A percentile compares a stretch with the other conserved stretches of the same genome.
These are phyloP conservation scores for Kodamaea hsintzibuensis DNA, from an alignment of 805 yeast species.

Conservation along the genomic window DNA sequence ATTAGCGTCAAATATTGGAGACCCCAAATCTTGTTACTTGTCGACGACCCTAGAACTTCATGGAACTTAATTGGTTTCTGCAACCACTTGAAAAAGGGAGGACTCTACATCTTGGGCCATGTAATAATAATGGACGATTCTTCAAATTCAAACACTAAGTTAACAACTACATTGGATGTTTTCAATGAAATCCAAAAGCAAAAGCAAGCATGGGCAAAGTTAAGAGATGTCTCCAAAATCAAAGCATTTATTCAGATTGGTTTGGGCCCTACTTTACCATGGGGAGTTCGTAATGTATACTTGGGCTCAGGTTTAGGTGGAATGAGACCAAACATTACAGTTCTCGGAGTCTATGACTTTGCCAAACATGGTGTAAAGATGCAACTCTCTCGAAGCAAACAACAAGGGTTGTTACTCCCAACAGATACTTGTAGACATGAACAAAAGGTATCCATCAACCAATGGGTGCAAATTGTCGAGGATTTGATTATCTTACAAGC, in stretches of 20 bases:
- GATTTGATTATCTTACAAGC: constrained; percentile 86
- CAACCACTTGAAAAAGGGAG: constrained; percentile 94
- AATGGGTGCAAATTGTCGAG: constrained; percentile 92
- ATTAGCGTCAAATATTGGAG: constrained; percentile 96
- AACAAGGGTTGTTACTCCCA: constrained; percentile 46
- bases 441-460: constrained; percentile 62
- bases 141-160: constrained; percentile 5
- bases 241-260: constrained; percentile 95
- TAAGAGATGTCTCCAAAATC: constrained; percentile 73
- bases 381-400: constrained; percentile 22
- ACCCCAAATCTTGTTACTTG: constrained; percentile 86
- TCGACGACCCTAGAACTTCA: constrained; percentile 88
- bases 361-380: constrained; percentile 38
- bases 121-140: constrained; percentile 63
- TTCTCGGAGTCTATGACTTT: constrained; percentile 83
- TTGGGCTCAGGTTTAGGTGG: constrained; percentile 98
- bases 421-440: constrained; percentile 80
- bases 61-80: constrained; percentile 94
- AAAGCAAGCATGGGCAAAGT: constrained; percentile 77
- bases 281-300: constrained; percentile 94
- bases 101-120: constrained; percentile 89
- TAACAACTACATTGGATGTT: constrained; percentile 42
- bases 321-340: constrained; percentile 95
- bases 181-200: constrained; percentile 71
- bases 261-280: constrained; percentile 79